Conservation (phyloP, 768 basidiomycete species). For the Solioccasus polychromus region DNA sequence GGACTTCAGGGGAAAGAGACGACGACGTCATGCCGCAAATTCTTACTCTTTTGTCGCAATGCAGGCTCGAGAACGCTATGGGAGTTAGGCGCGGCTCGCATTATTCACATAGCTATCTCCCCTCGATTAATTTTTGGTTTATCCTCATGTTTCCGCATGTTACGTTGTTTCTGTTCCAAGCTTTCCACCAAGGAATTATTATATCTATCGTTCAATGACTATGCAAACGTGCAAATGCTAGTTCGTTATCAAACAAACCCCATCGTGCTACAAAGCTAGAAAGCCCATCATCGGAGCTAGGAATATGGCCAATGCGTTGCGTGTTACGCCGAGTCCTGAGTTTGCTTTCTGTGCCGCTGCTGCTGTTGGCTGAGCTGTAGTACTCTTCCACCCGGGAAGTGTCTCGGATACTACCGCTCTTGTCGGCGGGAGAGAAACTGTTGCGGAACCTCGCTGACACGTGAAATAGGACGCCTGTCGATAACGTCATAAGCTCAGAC, state of each 20-base stretch:
- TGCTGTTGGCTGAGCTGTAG: conserved; percentile 11
- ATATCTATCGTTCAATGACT: conserved; percentile 11
- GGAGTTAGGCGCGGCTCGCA: conserved; percentile 23
- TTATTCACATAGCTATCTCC: conserved; percentile 9
- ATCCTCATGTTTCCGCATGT: conserved; percentile 13
- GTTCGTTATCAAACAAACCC: background rate
- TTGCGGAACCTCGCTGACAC: conserved; percentile 66
- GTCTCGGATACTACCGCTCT: conserved; percentile 67
- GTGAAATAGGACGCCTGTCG: conserved; percentile 65
- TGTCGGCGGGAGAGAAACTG: conserved; percentile 51
- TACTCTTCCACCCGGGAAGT: conserved; percentile 33
- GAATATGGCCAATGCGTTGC: conserved; percentile 20
- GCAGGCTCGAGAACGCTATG: conserved; percentile 37
- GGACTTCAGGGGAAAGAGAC: conserved; percentile 21
- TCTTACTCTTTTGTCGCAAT: conserved; percentile 27
- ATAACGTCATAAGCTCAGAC: conserved; percentile 4
- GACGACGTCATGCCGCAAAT: conserved; percentile 14
- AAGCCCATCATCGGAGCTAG: conserved; percentile 29
- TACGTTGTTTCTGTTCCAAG: conserved; percentile 6
- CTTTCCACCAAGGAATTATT: no score
- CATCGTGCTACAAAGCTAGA: conserved; percentile 18
- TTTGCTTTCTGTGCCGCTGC: conserved; percentile 20
- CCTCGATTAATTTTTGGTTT: conserved; percentile 12
- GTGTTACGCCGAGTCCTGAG: conserved; percentile 17
- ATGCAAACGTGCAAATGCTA: background rate